A percentile compares a stretch with the other conserved stretches of the same genome.
These are phyloP conservation scores for Larix kaempferi DNA, from an alignment of 75 land plant genomes.

Conservation along the genomic window DNA sequence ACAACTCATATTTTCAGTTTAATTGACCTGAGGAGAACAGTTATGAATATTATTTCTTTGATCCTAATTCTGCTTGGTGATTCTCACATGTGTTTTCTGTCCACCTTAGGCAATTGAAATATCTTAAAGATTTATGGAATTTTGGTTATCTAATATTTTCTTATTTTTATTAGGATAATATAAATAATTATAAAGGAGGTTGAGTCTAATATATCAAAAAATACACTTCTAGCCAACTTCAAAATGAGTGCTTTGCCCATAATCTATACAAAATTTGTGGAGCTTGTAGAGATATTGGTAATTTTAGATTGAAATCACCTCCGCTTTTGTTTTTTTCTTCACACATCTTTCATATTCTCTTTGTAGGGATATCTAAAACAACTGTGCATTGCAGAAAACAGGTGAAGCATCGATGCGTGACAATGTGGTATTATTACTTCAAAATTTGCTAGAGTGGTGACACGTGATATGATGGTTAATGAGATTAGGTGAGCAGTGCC, in stretches of 20 bases:
- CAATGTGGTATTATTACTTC: conserved; percentile 73
- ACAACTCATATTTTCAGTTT: too few species aligned
- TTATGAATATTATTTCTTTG: neutral
- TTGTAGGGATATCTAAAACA: neutral
- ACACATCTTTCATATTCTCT: conserved; percentile 1
- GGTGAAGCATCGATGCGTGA: conserved; percentile 59
- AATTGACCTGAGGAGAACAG: neutral
- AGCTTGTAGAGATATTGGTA: conserved; percentile 77
- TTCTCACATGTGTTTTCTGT: neutral
- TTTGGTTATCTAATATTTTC: neutral
- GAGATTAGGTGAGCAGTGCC: conserved; percentile 47
- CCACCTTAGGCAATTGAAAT: neutral
- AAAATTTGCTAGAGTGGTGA: conserved; percentile 97
- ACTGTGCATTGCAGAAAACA: conserved; percentile 49
- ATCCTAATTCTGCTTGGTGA: neutral
- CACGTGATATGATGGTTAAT: conserved; percentile 94
- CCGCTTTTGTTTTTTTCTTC: neutral
- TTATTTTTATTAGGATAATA: conserved; percentile 62
- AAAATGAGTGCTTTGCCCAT: conserved; percentile 69
- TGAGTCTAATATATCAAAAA: conserved; percentile 57
- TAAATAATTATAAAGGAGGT: conserved; percentile 66
- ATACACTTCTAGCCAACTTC: conserved; percentile 71
- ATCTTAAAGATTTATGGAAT: neutral
- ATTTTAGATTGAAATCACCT: conserved; percentile 1
- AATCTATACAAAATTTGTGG: conserved; percentile 73